Conservation (phyloP, 2,329 filamentous ascomycete genomes). For the Neonectria faginata region DNA sequence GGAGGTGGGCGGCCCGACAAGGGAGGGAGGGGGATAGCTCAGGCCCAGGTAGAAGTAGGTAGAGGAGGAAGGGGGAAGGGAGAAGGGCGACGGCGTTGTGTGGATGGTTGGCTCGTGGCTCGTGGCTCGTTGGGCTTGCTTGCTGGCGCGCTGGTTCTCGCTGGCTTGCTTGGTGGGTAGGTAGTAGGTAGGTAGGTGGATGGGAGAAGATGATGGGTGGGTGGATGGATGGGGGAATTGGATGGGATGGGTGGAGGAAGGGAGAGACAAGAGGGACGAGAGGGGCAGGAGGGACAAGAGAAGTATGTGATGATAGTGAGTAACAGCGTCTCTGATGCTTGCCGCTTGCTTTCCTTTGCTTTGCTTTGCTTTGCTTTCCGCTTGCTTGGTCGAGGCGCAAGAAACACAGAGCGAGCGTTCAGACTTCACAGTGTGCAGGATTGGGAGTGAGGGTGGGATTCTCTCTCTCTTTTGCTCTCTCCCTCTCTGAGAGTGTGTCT, state of each 20-base stretch:
- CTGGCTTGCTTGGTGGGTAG: too few species aligned
- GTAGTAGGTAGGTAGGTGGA: conserved; percentile 23
- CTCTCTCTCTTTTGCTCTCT: not conserved
- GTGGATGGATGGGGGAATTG: conserved; percentile 13
- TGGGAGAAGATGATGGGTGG: conserved; percentile 21
- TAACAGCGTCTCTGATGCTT: conserved; percentile 16
- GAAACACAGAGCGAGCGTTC: not conserved
- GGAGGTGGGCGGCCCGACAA: conserved; percentile 20
- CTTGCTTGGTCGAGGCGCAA: not conserved
- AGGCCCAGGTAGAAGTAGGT: conserved; percentile 7
- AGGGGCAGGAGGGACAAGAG: conserved; percentile 22
- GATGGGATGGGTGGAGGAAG: conserved; percentile 25
- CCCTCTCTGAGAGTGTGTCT: not conserved
- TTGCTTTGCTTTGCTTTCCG: not conserved
- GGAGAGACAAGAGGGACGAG: conserved; percentile 9
- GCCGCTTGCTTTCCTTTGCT: not conserved
- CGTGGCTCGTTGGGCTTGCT: conserved; percentile 5
- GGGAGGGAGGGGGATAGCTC: conserved; percentile 11
- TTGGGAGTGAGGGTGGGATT: not conserved
- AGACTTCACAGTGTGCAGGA: not conserved
- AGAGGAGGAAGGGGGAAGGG: not conserved
- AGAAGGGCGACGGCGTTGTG: not conserved
- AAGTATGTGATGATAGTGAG: conserved; percentile 28
- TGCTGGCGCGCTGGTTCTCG: conserved; percentile 7
- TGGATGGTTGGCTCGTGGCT: conserved; percentile 25